Conservation (phyloP, 2,329 filamentous ascomycete species). For the Colletotrichum navitas region DNA sequence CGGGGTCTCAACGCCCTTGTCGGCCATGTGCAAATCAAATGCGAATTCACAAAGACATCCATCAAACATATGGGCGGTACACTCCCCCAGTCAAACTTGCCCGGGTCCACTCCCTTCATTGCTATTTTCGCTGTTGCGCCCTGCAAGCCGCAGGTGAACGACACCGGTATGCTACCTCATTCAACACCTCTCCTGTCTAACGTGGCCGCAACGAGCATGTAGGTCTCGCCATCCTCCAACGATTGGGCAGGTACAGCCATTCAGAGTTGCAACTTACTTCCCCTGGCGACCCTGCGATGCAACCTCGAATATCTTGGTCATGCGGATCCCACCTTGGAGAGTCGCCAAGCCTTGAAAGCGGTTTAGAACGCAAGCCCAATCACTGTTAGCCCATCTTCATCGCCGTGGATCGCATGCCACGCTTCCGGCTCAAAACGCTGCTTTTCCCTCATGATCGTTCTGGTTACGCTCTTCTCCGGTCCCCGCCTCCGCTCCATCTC, state of each 20-base stretch:
- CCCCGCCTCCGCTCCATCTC: neutral
- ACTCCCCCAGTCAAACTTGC: neutral
- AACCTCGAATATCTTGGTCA: constrained; percentile 30
- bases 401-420: constrained; percentile 5
- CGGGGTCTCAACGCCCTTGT: neutral
- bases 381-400: neutral
- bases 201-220: constrained; percentile 7
- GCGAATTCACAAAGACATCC: neutral
- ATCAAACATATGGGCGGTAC: neutral
- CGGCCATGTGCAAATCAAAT: neutral
- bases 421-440: constrained; percentile 28
- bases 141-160: constrained; percentile 27
- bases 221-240: neutral
- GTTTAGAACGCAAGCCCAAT: constrained; percentile 22
- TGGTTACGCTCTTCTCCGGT: constrained; percentile 9
- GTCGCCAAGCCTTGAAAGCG: constrained; percentile 36
- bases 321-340: constrained; percentile 19
- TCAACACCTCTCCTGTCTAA: constrained; percentile 7
- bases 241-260: constrained; percentile 14
- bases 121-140: neutral
- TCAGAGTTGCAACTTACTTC: constrained; percentile 12
- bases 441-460: constrained; percentile 19
- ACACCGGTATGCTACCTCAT: neutral
- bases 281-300: constrained; percentile 33
- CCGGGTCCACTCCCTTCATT: neutral